Conservation (phyloP, 169 alveolate genomes). For the Perkinsus chesapeaki region DNA sequence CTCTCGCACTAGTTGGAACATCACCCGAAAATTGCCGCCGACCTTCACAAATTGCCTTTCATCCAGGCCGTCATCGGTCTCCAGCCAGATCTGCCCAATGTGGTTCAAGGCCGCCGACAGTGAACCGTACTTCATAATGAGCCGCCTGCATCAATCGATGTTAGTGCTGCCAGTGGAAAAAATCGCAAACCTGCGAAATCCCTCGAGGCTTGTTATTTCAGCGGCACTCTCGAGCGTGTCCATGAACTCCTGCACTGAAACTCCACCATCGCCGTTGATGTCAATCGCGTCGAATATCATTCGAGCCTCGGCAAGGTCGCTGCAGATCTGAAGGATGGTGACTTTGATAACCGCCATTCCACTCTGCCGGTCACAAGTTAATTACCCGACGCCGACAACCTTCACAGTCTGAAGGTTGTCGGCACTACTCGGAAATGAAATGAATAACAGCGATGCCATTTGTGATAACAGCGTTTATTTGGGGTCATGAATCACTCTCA, state of each 20-base stretch:
- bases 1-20: not conserved
- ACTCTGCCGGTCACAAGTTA: too few species aligned
- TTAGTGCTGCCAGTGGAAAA: not conserved
- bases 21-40: not conserved
- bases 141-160: not conserved
- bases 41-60: not conserved
- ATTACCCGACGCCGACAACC: too few species aligned
- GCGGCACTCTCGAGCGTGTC: not conserved
- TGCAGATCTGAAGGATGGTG: not conserved
- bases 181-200: not conserved
- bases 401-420: too few species aligned
- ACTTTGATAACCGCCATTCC: not conserved
- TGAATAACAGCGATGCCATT: too few species aligned
- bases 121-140: not conserved
- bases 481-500: too few species aligned
- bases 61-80: not conserved
- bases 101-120: not conserved
- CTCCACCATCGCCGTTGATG: not conserved
- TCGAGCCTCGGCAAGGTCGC: not conserved
- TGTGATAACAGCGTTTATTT: too few species aligned
- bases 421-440: too few species aligned
- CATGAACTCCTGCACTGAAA: not conserved
- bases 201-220: not conserved
- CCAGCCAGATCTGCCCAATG: not conserved
- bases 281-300: not conserved